Conservation (phyloP, 306 rosid species). For the Echinosophora koreensis region DNA sequence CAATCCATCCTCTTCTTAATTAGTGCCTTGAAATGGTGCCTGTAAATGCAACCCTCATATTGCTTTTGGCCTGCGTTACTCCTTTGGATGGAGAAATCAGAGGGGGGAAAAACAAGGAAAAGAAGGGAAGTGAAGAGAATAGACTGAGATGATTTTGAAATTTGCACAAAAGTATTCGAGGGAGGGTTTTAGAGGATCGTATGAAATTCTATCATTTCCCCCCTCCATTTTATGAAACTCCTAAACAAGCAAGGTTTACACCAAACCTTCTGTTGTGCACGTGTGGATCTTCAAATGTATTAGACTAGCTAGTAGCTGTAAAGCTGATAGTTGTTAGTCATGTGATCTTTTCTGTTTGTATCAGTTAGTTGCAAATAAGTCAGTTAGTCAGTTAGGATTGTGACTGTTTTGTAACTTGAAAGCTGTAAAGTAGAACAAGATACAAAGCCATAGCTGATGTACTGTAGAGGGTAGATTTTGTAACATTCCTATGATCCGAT, state of each 20-base stretch:
- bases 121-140: neutral
- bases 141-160: neutral
- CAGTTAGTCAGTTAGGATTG: no score
- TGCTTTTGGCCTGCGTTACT: neutral
- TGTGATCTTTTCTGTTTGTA: no score
- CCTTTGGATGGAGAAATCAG: constrained; percentile 17
- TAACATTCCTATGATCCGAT: no score
- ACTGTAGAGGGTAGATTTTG: no score
- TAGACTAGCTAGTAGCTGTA: no score
- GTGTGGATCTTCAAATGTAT: no score
- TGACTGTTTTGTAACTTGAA: no score
- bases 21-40: neutral
- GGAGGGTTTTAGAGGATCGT: neutral
- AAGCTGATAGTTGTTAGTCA: no score
- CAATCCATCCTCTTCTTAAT: neutral
- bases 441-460: no score
- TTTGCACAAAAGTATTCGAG: neutral
- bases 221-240: neutral
- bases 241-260: neutral
- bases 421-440: no score
- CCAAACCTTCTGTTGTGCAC: neutral
- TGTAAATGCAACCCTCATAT: neutral
- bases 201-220: neutral
- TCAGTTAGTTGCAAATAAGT: no score
- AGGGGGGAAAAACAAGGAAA: no score